Evolutionary conservation across 1,284 basidiomycete genomes (phyloP).

Genomic region (Mycena sp.): DNA sequence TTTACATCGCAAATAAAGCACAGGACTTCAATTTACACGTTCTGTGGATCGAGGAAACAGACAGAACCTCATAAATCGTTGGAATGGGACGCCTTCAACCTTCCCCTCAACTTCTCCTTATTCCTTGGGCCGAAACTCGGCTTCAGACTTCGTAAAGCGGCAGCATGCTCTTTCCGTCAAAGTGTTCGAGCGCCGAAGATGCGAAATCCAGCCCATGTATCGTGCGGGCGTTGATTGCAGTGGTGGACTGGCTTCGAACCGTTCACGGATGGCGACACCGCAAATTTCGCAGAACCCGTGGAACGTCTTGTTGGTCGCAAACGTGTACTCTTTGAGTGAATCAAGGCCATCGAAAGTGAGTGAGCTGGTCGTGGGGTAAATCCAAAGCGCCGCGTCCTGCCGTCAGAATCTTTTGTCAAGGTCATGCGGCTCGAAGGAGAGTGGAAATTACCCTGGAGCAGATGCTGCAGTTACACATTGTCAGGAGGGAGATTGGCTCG

Average conservation of each 20-base stretch:
- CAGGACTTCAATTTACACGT: too few relatives aligned
- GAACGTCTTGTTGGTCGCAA: neutral
- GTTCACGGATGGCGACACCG: neutral
- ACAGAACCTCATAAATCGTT: too few relatives aligned
- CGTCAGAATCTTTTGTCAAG: neutral
- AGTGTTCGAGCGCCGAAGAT: neutral
- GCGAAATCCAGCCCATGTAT: slow-evolving; percentile 10
- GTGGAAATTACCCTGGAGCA: slow-evolving; percentile 10
- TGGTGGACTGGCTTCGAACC: neutral
- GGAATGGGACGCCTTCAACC: too few relatives aligned
- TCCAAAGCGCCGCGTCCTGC: slow-evolving; percentile 19
- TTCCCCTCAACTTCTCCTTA: too few relatives aligned
- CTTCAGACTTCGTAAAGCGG: too few relatives aligned
- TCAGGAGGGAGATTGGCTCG: neutral
- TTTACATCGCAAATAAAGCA: too few relatives aligned
- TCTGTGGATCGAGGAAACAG: too few relatives aligned
- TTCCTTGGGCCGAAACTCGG: too few relatives aligned
- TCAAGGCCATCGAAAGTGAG: slow-evolving; percentile 6
- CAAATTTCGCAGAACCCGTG: slow-evolving; percentile 22
- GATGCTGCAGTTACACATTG: slow-evolving; percentile 21
- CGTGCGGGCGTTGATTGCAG: slow-evolving; percentile 18
- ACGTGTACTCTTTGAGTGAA: slow-evolving; percentile 8
- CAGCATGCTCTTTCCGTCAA: neutral
- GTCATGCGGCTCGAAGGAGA: neutral
- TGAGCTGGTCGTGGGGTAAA: neutral